Conservation (phyloP, 257 asterid genomes). For the Nicotiana knightiana region DNA sequence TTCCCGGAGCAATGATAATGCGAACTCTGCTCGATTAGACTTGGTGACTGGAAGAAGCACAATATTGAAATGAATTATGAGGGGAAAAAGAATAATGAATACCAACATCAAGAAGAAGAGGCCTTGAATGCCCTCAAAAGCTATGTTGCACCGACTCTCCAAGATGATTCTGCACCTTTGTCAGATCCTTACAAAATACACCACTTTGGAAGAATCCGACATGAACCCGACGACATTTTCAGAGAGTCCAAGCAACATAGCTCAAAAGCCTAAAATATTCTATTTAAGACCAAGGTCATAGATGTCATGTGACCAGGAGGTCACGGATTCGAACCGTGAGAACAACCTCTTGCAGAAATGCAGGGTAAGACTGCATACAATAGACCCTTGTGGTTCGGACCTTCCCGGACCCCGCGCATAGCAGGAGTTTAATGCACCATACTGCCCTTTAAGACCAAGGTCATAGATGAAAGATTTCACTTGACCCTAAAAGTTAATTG, state of each 20-base stretch:
- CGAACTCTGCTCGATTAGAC: constrained; percentile 73
- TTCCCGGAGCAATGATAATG: constrained; percentile 61
- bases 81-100: background rate
- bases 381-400: too few relatives aligned
- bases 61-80: background rate
- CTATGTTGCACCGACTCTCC: too few relatives aligned
- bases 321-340: too few relatives aligned
- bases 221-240: too few relatives aligned
- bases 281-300: background rate
- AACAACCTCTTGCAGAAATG: too few relatives aligned
- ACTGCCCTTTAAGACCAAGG: background rate
- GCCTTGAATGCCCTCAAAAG: background rate
- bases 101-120: background rate
- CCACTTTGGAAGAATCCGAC: too few relatives aligned
- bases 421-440: too few relatives aligned
- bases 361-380: too few relatives aligned
- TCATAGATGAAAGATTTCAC: background rate
- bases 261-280: background rate
- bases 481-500: background rate
- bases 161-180: too few relatives aligned
- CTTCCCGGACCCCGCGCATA: too few relatives aligned
- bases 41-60: constrained; percentile 54
- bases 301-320: background rate
- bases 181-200: too few relatives aligned
- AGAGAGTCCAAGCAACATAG: too few relatives aligned